These are phyloP conservation scores for Protostelium mycophagum DNA, from an alignment of 78 protist species.

Conservation along the genomic window DNA sequence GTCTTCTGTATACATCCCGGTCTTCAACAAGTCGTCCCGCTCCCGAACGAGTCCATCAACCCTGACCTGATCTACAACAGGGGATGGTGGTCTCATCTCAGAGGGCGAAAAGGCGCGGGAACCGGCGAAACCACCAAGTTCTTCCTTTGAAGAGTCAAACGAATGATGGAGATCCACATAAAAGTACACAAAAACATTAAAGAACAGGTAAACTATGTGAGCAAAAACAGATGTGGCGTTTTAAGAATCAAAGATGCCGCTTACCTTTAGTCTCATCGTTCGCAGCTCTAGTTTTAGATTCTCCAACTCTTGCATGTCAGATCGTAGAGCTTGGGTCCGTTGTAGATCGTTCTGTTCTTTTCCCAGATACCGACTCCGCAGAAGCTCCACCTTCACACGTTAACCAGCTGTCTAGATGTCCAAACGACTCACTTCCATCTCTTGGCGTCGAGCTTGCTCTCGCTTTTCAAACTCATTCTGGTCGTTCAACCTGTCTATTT, in stretches of 20 bases:
- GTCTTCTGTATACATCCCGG: not conserved
- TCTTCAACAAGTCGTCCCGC: not conserved
- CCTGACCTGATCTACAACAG: not conserved
- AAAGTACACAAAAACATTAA: no score
- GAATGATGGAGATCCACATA: no score
- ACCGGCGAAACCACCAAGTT: no score
- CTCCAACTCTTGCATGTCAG: not conserved
- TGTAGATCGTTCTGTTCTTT: not conserved
- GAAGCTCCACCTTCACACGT: not conserved
- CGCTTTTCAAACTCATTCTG: not conserved
- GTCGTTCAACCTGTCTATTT: not conserved
- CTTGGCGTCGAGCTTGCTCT: not conserved
- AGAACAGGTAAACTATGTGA: no score
- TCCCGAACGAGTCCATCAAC: not conserved
- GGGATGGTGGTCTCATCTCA: no score
- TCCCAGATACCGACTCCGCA: not conserved
- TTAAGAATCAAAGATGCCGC: not conserved
- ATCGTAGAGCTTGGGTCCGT: not conserved
- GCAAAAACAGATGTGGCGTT: no score
- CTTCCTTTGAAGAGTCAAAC: no score
- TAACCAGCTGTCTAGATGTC: not conserved
- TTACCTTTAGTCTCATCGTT: not conserved
- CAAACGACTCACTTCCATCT: not conserved
- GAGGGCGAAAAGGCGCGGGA: no score
- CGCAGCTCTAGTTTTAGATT: not conserved